Base-by-base conservation (phyloP, 2,329 filamentous ascomycete species). In the Volutella citrinella region DNA sequence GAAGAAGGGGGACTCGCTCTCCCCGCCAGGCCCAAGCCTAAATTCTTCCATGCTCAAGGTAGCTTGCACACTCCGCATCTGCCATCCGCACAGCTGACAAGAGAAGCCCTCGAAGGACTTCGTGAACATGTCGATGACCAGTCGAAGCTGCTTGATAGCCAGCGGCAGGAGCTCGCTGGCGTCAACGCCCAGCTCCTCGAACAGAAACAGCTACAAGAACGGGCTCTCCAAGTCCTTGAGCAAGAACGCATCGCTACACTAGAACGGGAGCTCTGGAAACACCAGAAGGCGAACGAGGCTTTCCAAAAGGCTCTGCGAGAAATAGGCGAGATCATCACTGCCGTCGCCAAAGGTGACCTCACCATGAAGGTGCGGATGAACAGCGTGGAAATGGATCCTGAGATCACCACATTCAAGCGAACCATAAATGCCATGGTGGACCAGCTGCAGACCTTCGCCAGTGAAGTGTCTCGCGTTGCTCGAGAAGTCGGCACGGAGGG, bases 351-450 rank as follows among this genome's bases (percentile, higher is more conserved):
- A 54, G 91, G 91, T 64, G 91, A 97, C 59, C 73, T 97, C 42
- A 95, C 89, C 61, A 96, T 95, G 73, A 95, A 95, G 67, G 91
- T 96, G 45, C 80, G 91, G 55, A 94, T 97, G 61, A 93, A 96
- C 59, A 86, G 87, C 5, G 84, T 94, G 48, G 91, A 97, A 68
- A 93, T 96, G 84, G 91, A 97, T 72, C 89, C 90, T 18, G 91
- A 97, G 72, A 97, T 97, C 56, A 93, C 89, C 18, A 90, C 88
- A 9, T 97, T 97, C 72, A 97, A 97, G 68, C 83, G 88, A 54
- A 96, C 91, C 43, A 97, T 97, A 69, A 97, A 97, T 62, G 94
- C 87, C 49, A 97, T 97, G 91, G 95, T 97, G 80, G 91, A 97
- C 59, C 91, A 96, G 64, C 75, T 97, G 40, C 90, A 96, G 60